Evolutionary conservation across 2,329 filamentous ascomycete genomes (phyloP), one percentile per base, ranked within the genome.

Genomic region (Clonostachys rhizophaga): DNA sequence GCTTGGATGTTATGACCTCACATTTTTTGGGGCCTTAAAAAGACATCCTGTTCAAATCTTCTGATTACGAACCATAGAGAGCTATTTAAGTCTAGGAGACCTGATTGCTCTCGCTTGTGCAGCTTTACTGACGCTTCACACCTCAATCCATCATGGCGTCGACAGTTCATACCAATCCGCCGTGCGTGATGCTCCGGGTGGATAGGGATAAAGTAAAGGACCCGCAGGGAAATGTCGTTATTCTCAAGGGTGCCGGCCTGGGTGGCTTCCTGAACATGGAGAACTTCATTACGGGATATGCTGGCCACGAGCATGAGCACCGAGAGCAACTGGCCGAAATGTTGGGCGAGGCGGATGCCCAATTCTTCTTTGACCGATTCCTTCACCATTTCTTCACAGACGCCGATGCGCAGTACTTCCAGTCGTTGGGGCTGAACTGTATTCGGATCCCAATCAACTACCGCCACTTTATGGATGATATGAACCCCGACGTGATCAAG

Each of bases 251-350:
- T 12, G 57, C 62, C 5, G 62, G 52, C 6, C 47, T 65, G 2
- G 62, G 62, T 12, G 62, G 62, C 18, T 60, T 61, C 57, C 58
- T 65, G 42, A 62, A 64, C 49, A 79, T 79, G 75, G 78, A 81
- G 59, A 83, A 82, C 58, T 83, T 83, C 67, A 83, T 84, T 52
- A 81, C 76, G 2, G 81, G 81, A n/a, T 84, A 75, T 49, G 68
- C 78, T 11, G 81, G 77, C 16, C 76, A 80, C 44, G 81, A 84
- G 55, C 68, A 68, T 18, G 70, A 82, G 50, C 75, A 80, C 50
- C 74, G 79, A 9, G 69, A 69, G 3, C 72, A 76, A 2, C 71
- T 83, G 62, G 63, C 72, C 1, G 66, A 72, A 47, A 74, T 77
- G 1, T 63, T 83, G 0, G 80, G 80, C 1, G 56, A 71, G 42